Evolutionary conservation across 768 basidiomycete genomes (phyloP).

Genomic region (Mycena kentingensis): DNA sequence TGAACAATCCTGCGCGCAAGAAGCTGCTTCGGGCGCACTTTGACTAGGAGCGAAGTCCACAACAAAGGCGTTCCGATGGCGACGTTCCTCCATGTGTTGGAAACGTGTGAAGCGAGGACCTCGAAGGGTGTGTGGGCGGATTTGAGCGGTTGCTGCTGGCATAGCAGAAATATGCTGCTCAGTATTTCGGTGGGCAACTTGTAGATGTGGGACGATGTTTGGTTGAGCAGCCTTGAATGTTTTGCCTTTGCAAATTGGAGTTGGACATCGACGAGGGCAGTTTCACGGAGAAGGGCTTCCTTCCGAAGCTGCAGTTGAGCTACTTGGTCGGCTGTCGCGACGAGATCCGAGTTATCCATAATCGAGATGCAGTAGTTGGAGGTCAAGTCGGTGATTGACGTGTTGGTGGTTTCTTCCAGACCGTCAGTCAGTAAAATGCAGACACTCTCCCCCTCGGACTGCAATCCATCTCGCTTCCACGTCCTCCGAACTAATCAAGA

Average conservation of each 20-base stretch:
- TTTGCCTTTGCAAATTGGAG: slow-evolving; percentile 33
- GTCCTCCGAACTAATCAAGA: too few species aligned
- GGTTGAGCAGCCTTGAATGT: slow-evolving; percentile 39
- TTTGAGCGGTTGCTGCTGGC: slow-evolving; percentile 26
- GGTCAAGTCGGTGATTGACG: too few species aligned
- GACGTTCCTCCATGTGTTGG: slow-evolving; percentile 44
- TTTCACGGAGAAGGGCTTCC: slow-evolving; percentile 34
- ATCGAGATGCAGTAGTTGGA: too few species aligned
- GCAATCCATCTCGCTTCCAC: too few species aligned
- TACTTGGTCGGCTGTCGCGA: too few species aligned
- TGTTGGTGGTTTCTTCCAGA: too few species aligned
- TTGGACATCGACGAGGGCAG: slow-evolving; percentile 35
- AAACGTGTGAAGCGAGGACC: slow-evolving; percentile 48
- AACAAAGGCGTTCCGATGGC: slow-evolving; percentile 43
- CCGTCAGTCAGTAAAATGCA: too few species aligned
- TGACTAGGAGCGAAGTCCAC: slow-evolving; percentile 45
- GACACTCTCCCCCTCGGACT: too few species aligned
- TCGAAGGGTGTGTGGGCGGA: slow-evolving; percentile 30
- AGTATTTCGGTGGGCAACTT: slow-evolving; percentile 46
- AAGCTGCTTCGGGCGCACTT: slow-evolving; percentile 27
- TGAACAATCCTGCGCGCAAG: slow-evolving; percentile 32
- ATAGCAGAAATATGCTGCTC: slow-evolving; percentile 39
- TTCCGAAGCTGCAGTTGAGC: slow-evolving; percentile 31
- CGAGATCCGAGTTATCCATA: too few species aligned
- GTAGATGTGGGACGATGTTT: slow-evolving; percentile 32